Evolutionary conservation across 768 basidiomycete genomes (phyloP).

Genomic region (Mycena rebaudengoi): DNA sequence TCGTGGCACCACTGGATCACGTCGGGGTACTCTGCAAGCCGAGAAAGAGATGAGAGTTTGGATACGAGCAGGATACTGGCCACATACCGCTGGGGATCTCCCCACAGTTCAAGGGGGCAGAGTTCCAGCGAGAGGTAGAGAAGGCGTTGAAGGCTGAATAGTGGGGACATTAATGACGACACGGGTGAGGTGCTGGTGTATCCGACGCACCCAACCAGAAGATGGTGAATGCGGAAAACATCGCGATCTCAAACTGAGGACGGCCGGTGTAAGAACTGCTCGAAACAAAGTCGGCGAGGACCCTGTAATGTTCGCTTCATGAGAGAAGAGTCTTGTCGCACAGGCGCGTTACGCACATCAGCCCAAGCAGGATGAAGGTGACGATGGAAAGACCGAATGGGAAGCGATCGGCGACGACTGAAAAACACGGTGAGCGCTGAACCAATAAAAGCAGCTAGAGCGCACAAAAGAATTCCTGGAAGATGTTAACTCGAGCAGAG

Average conservation of each 20-base stretch:
- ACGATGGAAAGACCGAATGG: slow-evolving; percentile 67
- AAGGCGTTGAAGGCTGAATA: slow-evolving; percentile 66
- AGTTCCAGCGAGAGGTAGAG: slow-evolving; percentile 64
- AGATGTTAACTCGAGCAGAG: slow-evolving; percentile 61
- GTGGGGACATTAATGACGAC: not conserved
- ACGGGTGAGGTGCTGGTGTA: not conserved
- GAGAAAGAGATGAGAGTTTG: not conserved
- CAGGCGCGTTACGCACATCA: slow-evolving; percentile 47
- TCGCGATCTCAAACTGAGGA: slow-evolving; percentile 56
- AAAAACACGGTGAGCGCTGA: slow-evolving; percentile 8
- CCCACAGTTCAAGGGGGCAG: slow-evolving; percentile 56
- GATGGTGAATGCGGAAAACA: slow-evolving; percentile 54
- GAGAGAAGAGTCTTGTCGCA: not conserved
- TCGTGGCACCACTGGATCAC: slow-evolving; percentile 62
- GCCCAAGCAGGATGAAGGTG: slow-evolving; percentile 52
- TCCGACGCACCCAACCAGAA: slow-evolving; percentile 61
- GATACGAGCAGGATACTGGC: not conserved
- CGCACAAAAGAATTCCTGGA: slow-evolving; percentile 70
- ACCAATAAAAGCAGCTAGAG: slow-evolving; percentile 4
- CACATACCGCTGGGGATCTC: slow-evolving; percentile 57
- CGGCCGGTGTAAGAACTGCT: slow-evolving; percentile 53
- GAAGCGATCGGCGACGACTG: slow-evolving; percentile 67
- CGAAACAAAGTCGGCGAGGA: slow-evolving; percentile 51
- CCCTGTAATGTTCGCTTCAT: slow-evolving; percentile 35
- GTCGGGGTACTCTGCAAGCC: slow-evolving; percentile 48